Conservation (phyloP, 257 asterid genomes). For the Solanum sparsipilum region DNA sequence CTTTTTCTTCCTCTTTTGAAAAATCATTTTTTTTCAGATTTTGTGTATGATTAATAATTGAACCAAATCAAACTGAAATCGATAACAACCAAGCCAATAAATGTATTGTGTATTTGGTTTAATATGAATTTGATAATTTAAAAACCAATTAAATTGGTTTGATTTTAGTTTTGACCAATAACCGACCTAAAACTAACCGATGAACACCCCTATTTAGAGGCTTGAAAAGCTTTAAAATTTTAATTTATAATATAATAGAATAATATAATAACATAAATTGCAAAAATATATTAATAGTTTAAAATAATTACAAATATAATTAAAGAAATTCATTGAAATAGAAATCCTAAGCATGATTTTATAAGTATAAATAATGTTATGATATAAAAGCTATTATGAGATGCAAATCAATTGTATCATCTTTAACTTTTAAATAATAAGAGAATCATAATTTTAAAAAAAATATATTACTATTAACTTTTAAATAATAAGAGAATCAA, state of each 20-base stretch:
- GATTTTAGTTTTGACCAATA: background rate
- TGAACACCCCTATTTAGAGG: background rate
- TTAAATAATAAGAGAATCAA: too few species aligned
- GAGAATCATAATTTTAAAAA: background rate
- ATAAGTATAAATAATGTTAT: too few species aligned
- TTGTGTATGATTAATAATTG: background rate
- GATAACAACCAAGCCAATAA: background rate
- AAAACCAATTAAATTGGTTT: too few species aligned
- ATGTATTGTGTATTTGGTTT: background rate
- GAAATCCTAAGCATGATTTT: background rate
- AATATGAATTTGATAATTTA: background rate
- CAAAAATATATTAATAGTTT: too few species aligned
- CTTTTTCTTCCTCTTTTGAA: background rate
- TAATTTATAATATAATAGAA: too few species aligned
- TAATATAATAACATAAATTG: too few species aligned
- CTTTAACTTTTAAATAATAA: too few species aligned
- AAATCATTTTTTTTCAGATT: background rate
- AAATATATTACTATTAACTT: background rate
- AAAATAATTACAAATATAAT: too few species aligned
- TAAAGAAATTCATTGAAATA: too few species aligned
- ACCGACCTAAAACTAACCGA: background rate
- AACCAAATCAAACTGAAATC: background rate
- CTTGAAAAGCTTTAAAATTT: background rate
- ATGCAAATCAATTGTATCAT: background rate
- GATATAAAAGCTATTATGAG: background rate